Evolutionary conservation across 148 eudicot genomes (phyloP), one percentile per base, ranked within the genome.

Genomic region (Rhododendron vialii): DNA sequence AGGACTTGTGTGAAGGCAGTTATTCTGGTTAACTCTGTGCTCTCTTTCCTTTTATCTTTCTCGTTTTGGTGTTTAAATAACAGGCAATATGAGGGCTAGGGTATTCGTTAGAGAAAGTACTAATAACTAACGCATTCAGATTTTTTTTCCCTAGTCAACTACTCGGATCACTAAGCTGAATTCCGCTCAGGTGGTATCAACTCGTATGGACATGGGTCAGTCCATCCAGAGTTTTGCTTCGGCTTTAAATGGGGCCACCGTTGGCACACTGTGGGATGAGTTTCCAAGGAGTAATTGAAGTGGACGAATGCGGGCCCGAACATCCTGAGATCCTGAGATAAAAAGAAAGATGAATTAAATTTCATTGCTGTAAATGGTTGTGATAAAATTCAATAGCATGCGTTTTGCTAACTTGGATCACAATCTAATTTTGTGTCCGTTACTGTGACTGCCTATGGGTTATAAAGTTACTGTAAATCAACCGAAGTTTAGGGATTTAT

Each of bases 1-100:
- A 90, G 98, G 90, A 93, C 88, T 82, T 89, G 89, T 73, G 95
- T 93, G 80, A 89, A 93, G 82, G 98, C 94, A 30, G 98, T 94
- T 13, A 85, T 94, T 82, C 82, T 93, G 95, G 98, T 94, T 78
- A 13, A 36, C 47, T 69, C 30, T 71, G 18, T 36, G 8, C 5
- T 24, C 69, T 53, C 57, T 50, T n/a, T 83, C 47, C 30, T 77
- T 43, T 43, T 7, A 51, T 51, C 17, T 51, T 51, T 24, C 35
- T 75, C 14, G 7, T 79, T 81, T 41, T 14, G 59, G 1, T 75
- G 28, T 30, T 55, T 41, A 15, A 38, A 15, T 67, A 69, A 28
- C 75, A 69, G 38, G 76, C 76, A 65, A 10, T 65, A 65, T 65
- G 73, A 65, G n/a, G 15, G 4, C 73, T 65, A 65, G 65, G 26